Base-by-base conservation (phyloP, 2,329 filamentous ascomycete species). In the Capronia americana region DNA sequence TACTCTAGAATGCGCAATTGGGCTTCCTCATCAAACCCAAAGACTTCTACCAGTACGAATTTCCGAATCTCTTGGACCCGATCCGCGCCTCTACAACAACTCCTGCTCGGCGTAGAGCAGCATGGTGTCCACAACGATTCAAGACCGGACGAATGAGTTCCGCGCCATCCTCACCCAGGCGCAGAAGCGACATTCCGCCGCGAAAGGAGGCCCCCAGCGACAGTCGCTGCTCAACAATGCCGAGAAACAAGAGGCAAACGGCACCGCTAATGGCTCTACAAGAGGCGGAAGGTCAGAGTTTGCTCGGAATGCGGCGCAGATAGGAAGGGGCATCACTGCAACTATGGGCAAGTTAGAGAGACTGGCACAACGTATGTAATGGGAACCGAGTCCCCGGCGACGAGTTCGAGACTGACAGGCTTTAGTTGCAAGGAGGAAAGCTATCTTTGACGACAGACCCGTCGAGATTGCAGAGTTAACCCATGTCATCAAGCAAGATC, bases 391-490 rank as follows among this genome's bases (percentile, higher is more conserved):
- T 24, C 26, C 26, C 63, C 44, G 44, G 12, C 41, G n/a, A 4
- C 23, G 2, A 41, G 44, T 44, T 61, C 59, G 64, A 54, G 58
- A 50, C 58, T 62, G 58, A 64, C 51, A 69, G 32, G 8, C 20
- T 56, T 28, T 68, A 91, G 89, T 99, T 76, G 95, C 95, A n/a
- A 94, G 93, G 79, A 89, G 94, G 75, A 96, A 97, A 80, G 97
- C 95, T 10, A 88, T 99, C 51, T 99, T 99, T 77, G 95, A 99
- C 79, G 95, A 99, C 81, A 88, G 92, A 77, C 93, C 95, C 0
- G 92, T 97, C 63, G 95, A 99, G 80, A 97, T 98, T 78, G 95
- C 95, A 78, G 93, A 98, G 79, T 87, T 97, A 77, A 97, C 93
- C 7, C 97, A 93, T 75, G 91, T 98, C 76, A 97, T 98, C 84